Evolutionary conservation across 2,329 filamentous ascomycete genomes (phyloP).

Genomic region (Stagonosporopsis chrysanthemi): DNA sequence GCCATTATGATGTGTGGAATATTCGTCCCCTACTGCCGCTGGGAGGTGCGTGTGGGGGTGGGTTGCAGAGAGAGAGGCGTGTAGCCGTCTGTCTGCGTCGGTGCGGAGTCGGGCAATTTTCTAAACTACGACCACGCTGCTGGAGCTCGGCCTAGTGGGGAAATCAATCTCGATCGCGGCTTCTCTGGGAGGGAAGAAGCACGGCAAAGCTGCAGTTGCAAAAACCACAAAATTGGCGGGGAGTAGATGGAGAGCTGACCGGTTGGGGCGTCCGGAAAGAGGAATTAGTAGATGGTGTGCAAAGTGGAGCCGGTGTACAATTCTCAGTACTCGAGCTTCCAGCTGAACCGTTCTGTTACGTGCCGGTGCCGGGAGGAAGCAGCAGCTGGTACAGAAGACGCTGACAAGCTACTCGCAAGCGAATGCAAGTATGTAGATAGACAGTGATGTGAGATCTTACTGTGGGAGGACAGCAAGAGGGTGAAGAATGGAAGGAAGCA

Average conservation of each 20-base stretch:
- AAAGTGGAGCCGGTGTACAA: slow-evolving; percentile 18
- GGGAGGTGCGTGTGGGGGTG: slow-evolving; percentile 25
- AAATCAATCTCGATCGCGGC: slow-evolving; percentile 21
- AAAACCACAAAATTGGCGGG: not conserved
- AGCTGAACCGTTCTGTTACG: slow-evolving; percentile 7
- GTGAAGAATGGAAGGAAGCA: slow-evolving; percentile 13
- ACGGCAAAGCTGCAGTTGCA: not conserved
- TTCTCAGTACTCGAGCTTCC: slow-evolving; percentile 18
- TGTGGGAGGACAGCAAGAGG: slow-evolving; percentile 20
- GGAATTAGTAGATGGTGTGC: slow-evolving; percentile 26
- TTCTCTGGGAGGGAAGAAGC: slow-evolving; percentile 12
- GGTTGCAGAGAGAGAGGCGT: not conserved
- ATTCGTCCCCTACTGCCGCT: slow-evolving; percentile 25
- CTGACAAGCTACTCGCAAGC: slow-evolving; percentile 13
- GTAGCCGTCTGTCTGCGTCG: slow-evolving; percentile 9
- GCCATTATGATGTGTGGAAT: slow-evolving; percentile 34
- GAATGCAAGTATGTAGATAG: slow-evolving; percentile 15
- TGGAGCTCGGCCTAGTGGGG: slow-evolving; percentile 35
- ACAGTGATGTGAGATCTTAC: slow-evolving; percentile 3
- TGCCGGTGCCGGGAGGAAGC: slow-evolving; percentile 17
- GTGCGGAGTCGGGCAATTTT: slow-evolving; percentile 37
- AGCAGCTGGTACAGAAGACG: slow-evolving; percentile 14
- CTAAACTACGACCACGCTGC: slow-evolving; percentile 24
- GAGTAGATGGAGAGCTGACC: slow-evolving; percentile 19
- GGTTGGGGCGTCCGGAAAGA: slow-evolving; percentile 32